Base-by-base conservation (phyloP, 768 basidiomycete genomes). In the Fomitopsis pulvina region DNA sequence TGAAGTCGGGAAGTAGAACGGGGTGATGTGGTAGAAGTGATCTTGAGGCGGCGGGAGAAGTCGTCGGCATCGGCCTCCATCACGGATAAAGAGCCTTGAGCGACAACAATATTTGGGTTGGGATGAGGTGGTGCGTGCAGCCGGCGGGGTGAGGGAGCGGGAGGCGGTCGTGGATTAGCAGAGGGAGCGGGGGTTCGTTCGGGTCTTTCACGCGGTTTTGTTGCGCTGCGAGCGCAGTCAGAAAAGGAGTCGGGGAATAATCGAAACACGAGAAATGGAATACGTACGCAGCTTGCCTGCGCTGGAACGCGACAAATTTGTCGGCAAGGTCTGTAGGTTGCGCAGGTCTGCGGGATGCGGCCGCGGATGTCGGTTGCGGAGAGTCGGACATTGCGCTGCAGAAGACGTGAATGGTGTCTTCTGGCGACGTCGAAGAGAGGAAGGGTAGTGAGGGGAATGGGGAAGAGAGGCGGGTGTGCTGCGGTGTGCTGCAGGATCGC, bases 41-140 rank as follows among this genome's bases (percentile, higher is more conserved):
- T 83, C 63, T 77, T 83, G 59, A 89, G 77, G 28, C 75, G 70
- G 21, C 87, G 80, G 39, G 79, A 81, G 61, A 89, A 89, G 46
- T 87, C 85, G 64, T 87, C 84, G 6, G 85, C 77, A 47, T 85
- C 81, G 29, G 63, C 51, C 41, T 65, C 68, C 45, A 70, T 65
- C 6, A 67, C 61, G 45, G 59, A 41, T 16, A 83, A 73, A 45
- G 83, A 79, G 42, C 64, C 48, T 44, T 66, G 68, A 21, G 72
- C 68, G 21, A 70, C 61, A 48, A 61, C 48, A 51, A 61, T 62
- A 48, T 54, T 61, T 7, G 62, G 60, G 42, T 50, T 48, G 3
- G 57, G 41, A 34, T 51, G 38, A 11, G 59, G 52, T 18, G 57
- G 55, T 0, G 58, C 60, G 38, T 59, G 61, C 37, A 52, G 45